Conservation (phyloP, 306 rosid species). For the Spatholobus suberectus region DNA sequence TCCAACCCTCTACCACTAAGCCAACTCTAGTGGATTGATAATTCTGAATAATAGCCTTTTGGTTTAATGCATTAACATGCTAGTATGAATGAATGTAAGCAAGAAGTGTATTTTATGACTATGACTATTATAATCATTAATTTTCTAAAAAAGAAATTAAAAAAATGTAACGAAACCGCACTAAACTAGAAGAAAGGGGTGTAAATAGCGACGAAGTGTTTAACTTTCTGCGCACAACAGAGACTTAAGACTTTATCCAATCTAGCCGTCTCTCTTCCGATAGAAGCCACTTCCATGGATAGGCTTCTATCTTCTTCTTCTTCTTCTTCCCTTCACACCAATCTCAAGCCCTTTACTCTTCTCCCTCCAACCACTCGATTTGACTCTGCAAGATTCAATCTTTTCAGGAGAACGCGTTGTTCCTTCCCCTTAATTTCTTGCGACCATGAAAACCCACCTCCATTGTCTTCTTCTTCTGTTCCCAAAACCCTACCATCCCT, state of each 20-base stretch:
- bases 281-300: conserved; percentile 85
- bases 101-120: no score
- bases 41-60: no score
- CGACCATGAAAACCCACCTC: conserved; percentile 50
- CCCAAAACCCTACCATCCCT: conserved; percentile 31
- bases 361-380: no score
- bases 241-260: conserved; percentile 56
- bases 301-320: conserved; percentile 83
- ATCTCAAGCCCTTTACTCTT: conserved; percentile 46
- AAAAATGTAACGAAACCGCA: not conserved
- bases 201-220: not conserved
- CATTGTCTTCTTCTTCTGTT: conserved; percentile 38
- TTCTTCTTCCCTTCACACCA: conserved; percentile 50
- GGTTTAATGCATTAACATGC: no score
- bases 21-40: no score
- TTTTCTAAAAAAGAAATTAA: no score
- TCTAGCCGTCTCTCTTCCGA: not conserved
- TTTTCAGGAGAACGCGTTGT: conserved; percentile 38
- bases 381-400: conserved; percentile 48
- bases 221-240: not conserved
- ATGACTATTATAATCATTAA: no score
- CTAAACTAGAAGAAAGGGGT: not conserved
- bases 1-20: no score
- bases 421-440: conserved; percentile 46
- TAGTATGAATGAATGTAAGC: no score